phyloP scores from a whole-genome alignment of 139 green algal genomes.

The Chlamydomonas applanata region DNA sequence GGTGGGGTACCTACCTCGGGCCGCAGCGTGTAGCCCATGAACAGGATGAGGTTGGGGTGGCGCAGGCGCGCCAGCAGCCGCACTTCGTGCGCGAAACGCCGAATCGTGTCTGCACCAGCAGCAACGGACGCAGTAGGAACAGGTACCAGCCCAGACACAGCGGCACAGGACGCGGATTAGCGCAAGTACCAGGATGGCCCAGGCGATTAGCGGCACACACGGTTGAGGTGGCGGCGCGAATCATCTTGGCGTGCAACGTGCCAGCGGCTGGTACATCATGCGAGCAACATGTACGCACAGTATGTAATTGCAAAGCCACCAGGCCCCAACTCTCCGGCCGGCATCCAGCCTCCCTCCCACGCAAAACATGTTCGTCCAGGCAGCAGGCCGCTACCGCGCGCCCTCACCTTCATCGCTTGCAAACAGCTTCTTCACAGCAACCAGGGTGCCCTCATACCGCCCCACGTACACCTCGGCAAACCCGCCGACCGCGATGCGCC shows the following conservation, averaged over 20 bases:
- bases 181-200: too few species aligned
- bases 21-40: constrained; percentile 54
- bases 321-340: too few species aligned
- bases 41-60: constrained; percentile 68
- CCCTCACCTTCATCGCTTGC: constrained; percentile 34
- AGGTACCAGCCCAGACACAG: too few species aligned
- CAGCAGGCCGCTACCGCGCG: too few species aligned
- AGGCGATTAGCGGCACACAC: too few species aligned
- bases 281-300: too few species aligned
- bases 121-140: background rate
- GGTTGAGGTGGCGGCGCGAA: too few species aligned
- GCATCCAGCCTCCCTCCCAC: background rate
- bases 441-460: constrained; percentile 66
- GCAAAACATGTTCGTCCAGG: too few species aligned
- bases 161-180: too few species aligned
- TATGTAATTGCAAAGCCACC: too few species aligned
- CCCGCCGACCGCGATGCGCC: constrained; percentile 54
- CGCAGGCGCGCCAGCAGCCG: constrained; percentile 46
- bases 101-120: constrained; percentile 28
- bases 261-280: too few species aligned
- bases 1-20: background rate
- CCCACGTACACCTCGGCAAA: constrained; percentile 69
- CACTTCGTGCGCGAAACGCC: constrained; percentile 51
- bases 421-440: constrained; percentile 70
- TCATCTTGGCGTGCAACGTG: too few species aligned